A percentile compares a stretch with the other conserved stretches of the same genome.
Evolutionary conservation across 177 flowering plant species (phyloP).

Genomic region (Telopea speciosissima): DNA sequence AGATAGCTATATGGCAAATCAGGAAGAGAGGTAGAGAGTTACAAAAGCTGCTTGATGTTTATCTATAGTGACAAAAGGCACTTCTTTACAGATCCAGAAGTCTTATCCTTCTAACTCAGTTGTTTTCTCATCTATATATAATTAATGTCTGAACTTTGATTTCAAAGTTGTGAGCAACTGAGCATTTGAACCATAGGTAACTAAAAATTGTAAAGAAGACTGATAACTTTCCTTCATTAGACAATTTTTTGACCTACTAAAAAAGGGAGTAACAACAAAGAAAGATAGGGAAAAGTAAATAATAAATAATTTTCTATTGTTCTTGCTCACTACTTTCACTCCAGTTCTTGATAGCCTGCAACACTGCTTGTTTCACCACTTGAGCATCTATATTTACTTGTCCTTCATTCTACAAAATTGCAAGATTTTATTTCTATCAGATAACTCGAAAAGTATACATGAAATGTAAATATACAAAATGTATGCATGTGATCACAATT

Average conservation of each 20-base stretch:
- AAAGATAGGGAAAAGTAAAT: neutral
- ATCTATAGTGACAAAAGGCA: neutral
- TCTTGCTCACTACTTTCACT: constrained; percentile 33
- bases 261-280: neutral
- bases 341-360: constrained; percentile 62
- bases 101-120: neutral
- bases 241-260: neutral
- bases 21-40: no score
- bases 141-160: neutral
- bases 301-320: neutral
- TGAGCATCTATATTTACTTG: constrained; percentile 56
- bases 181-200: neutral
- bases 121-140: neutral
- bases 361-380: constrained; percentile 59
- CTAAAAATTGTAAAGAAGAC: neutral
- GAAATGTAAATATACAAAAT: neutral
- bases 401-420: constrained; percentile 43
- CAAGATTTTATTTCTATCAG: neutral
- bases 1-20: no score
- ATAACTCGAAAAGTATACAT: neutral
- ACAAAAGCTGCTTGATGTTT: no score
- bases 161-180: neutral
- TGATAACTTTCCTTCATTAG: neutral
- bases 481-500: neutral
- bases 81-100: neutral